These are phyloP conservation scores for Agastache rugosa DNA, from an alignment of 257 asterid genomes.

Conservation along the genomic window DNA sequence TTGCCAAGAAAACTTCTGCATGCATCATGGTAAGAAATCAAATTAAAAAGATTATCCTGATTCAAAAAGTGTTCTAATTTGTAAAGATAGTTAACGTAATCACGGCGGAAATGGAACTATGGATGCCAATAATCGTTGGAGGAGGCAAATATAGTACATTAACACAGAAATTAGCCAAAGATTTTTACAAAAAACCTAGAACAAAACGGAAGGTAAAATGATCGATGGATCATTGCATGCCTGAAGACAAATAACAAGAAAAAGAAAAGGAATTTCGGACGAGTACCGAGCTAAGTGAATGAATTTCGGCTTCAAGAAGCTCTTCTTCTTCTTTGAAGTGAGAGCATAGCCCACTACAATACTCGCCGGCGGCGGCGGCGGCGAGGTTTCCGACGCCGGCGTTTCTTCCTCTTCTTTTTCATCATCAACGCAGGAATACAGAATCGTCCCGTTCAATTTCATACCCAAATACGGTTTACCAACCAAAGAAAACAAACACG, in stretches of 20 bases:
- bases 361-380: slow-evolving; percentile 41
- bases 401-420: slow-evolving; percentile 38
- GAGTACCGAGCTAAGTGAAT: slow-evolving; percentile 63
- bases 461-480: slow-evolving; percentile 28
- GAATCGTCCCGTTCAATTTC: slow-evolving; percentile 42
- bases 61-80: neutral
- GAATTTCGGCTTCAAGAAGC: slow-evolving; percentile 70
- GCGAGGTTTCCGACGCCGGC: slow-evolving; percentile 30
- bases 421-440: slow-evolving; percentile 37
- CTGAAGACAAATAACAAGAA: neutral
- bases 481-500: neutral
- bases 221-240: slow-evolving; percentile 18
- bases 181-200: neutral
- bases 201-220: slow-evolving; percentile 11
- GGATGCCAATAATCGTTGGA: neutral
- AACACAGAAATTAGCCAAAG: neutral
- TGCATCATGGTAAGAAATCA: slow-evolving; percentile 30
- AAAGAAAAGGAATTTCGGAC: neutral
- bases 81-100: neutral
- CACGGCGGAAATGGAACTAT: neutral
- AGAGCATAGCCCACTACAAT: slow-evolving; percentile 71
- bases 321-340: slow-evolving; percentile 67
- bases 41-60: neutral
- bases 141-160: neutral
- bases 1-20: slow-evolving; percentile 20